Percentiles rank a stretch among this genome's conserved stretches.
Conservation (phyloP, 345 rosid genomes). For the Moringa oleifera region DNA sequence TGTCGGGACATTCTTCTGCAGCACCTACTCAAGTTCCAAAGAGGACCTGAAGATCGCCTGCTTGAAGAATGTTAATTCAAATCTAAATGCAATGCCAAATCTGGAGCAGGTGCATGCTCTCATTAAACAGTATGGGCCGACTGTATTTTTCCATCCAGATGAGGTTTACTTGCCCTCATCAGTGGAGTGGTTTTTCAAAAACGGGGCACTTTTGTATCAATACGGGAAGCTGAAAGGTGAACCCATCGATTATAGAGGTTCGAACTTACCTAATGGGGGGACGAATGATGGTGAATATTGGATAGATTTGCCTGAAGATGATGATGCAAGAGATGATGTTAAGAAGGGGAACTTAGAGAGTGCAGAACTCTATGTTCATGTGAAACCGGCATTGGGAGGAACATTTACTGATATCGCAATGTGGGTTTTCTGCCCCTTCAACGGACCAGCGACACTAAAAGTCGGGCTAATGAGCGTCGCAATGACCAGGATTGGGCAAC, state of each 20-base stretch:
- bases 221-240: constrained; percentile 41
- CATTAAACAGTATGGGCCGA: constrained; percentile 72
- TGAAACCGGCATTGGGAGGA: constrained; percentile 86
- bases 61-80: constrained; percentile 60
- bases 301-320: constrained; percentile 70
- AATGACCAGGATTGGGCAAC: constrained; percentile 72
- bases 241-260: constrained; percentile 48
- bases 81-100: constrained; percentile 70
- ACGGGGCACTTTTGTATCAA: constrained; percentile 60
- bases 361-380: constrained; percentile 80
- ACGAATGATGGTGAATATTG: constrained; percentile 64
- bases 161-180: constrained; percentile 87
- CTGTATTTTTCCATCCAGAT: constrained; percentile 84
- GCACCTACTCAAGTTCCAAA: constrained; percentile 30
- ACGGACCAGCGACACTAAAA: constrained; percentile 83
- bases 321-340: constrained; percentile 42
- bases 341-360: constrained; percentile 62
- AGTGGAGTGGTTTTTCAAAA: constrained; percentile 82
- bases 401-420: constrained; percentile 82
- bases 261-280: constrained; percentile 72
- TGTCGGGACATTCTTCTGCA: constrained; percentile 78
- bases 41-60: constrained; percentile 52
- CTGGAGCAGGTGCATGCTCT: constrained; percentile 69
- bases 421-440: constrained; percentile 95
- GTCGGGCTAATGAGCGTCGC: constrained; percentile 57